These are phyloP conservation scores for Solanum corneliomulleri DNA, from an alignment of 257 asterid species.

Conservation along the genomic window DNA sequence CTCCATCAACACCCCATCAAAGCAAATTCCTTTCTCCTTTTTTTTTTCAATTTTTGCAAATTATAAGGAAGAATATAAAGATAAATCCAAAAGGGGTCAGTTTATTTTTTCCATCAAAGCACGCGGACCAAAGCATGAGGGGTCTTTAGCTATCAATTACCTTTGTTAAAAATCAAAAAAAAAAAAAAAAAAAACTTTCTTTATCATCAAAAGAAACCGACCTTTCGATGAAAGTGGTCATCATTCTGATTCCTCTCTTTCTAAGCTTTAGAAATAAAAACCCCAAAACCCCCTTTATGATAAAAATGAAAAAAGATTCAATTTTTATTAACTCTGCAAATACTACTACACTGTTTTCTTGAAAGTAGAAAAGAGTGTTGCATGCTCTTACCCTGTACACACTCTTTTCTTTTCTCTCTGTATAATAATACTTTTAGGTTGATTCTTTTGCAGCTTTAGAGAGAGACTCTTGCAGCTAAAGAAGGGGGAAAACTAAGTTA, in stretches of 20 bases:
- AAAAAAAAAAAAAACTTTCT: not conserved
- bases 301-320: not conserved
- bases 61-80: not conserved
- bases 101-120: constrained; percentile 55
- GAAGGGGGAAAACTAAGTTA: constrained; percentile 19
- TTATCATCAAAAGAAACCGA: constrained; percentile 45
- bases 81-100: constrained; percentile 29
- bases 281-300: not conserved
- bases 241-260: constrained; percentile 18
- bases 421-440: constrained; percentile 12
- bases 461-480: constrained; percentile 7
- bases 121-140: constrained; percentile 82
- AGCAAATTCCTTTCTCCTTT: constrained; percentile 8
- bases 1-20: constrained; percentile 24
- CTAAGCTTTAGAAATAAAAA: constrained; percentile 1
- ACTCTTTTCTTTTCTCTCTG: constrained; percentile 8
- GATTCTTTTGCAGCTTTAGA: constrained; percentile 44
- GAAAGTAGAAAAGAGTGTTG: constrained; percentile 18
- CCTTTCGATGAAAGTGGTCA: constrained; percentile 61
- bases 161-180: not conserved
- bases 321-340: not conserved
- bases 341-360: not conserved
- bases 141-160: constrained; percentile 28
- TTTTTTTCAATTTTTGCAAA: not conserved
- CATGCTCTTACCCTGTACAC: constrained; percentile 45